phyloP scores from a whole-genome alignment of 1,284 basidiomycete species.

The Cryptococcus sp. region DNA sequence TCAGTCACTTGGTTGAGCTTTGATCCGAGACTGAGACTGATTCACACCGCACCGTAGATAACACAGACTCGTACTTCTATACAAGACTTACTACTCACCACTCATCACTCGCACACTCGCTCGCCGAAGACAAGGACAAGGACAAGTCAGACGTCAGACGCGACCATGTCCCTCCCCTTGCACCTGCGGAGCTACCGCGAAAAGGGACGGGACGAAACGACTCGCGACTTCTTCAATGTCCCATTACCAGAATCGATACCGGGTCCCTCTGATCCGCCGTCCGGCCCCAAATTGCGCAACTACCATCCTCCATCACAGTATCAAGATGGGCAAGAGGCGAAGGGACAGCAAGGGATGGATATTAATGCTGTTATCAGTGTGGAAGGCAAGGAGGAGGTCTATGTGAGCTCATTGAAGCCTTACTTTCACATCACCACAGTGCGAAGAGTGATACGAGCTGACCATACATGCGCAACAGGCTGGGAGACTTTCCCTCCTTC shows the following conservation, averaged over 20 bases:
- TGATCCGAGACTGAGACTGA: no score
- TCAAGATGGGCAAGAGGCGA: conserved; percentile 7
- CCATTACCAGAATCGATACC: conserved; percentile 56
- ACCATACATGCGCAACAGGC: conserved; percentile 60
- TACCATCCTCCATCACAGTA: not conserved
- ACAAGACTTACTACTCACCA: no score
- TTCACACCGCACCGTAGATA: no score
- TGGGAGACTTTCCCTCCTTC: conserved; percentile 84
- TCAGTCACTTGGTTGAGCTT: no score
- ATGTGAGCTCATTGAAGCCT: conserved; percentile 64
- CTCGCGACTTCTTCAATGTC: conserved; percentile 80
- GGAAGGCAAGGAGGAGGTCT: conserved; percentile 83
- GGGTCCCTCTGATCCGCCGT: conserved; percentile 35
- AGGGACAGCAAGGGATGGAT: conserved; percentile 65
- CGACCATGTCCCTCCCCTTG: conserved; percentile 56
- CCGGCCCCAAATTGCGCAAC: conserved; percentile 34
- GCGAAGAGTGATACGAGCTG: not conserved
- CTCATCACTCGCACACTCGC: no score
- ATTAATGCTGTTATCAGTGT: conserved; percentile 87
- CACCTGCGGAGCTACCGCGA: conserved; percentile 87
- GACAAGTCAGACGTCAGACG: not conserved
- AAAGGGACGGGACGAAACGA: conserved; percentile 79
- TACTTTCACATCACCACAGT: not conserved
- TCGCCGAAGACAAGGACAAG: no score
- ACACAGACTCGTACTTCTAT: no score